Evolutionary conservation across 1,284 basidiomycete species (phyloP).

Genomic region (Naganishia sp.): DNA sequence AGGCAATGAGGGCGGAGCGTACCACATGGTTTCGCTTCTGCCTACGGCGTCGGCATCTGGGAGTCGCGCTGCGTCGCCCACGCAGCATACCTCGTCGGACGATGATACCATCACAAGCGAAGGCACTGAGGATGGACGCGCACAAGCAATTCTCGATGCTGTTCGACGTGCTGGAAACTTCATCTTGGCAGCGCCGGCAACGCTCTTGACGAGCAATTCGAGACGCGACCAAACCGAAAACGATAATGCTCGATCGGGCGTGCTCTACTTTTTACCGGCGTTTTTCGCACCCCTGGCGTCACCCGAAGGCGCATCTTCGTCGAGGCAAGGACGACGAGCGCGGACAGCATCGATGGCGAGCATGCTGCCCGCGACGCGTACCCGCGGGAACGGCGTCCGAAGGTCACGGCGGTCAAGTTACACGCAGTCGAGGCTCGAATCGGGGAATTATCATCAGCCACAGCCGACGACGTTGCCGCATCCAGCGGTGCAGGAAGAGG

Average conservation of each 20-base stretch:
- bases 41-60: slow-evolving; percentile 13
- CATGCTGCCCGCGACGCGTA: slow-evolving; percentile 41
- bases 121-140: slow-evolving; percentile 21
- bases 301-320: not conserved
- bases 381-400: slow-evolving; percentile 12
- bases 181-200: slow-evolving; percentile 48
- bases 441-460: slow-evolving; percentile 12
- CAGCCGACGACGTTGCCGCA: slow-evolving; percentile 8
- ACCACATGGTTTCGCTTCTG: slow-evolving; percentile 34
- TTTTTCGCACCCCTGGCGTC: slow-evolving; percentile 42
- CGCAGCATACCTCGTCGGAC: slow-evolving; percentile 4
- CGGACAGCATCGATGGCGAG: slow-evolving; percentile 48
- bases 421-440: slow-evolving; percentile 21
- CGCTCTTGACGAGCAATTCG: slow-evolving; percentile 35
- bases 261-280: slow-evolving; percentile 51
- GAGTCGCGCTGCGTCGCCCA: slow-evolving; percentile 6
- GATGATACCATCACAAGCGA: slow-evolving; percentile 27
- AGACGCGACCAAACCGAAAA: slow-evolving; percentile 23
- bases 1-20: slow-evolving; percentile 24
- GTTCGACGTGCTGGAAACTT: slow-evolving; percentile 47
- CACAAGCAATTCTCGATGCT: slow-evolving; percentile 29
- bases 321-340: slow-evolving; percentile 34
- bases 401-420: slow-evolving; percentile 14
- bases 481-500: slow-evolving; percentile 11
- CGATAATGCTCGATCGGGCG: slow-evolving; percentile 38